Percentiles rank a stretch among this genome's conserved stretches.
phyloP scores from a whole-genome alignment of 2,329 filamentous ascomycete species.

The Fusarium subtropicale region DNA sequence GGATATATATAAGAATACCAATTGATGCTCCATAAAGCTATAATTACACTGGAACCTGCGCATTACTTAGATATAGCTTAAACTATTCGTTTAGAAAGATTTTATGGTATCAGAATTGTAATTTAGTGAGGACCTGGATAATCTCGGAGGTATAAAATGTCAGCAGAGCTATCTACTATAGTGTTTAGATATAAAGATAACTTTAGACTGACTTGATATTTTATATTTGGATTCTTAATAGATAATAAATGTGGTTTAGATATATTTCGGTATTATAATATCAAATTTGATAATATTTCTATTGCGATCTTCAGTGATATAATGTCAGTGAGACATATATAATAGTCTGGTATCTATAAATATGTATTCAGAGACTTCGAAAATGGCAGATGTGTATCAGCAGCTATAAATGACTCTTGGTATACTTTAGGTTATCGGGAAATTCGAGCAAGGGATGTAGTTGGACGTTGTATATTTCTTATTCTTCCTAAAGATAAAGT shows the following conservation, averaged over 20 bases:
- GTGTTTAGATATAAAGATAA: not conserved
- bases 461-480: not conserved
- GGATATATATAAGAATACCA: not conserved
- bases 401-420: too few species aligned
- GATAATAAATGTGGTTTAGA: not conserved
- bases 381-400: not conserved
- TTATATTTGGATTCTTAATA: not conserved
- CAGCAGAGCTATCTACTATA: not conserved
- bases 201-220: not conserved
- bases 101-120: not conserved
- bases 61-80: not conserved
- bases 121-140: not conserved
- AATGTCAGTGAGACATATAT: not conserved
- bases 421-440: accelerated
- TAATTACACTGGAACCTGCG: not conserved
- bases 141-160: not conserved
- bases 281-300: not conserved
- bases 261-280: not conserved
- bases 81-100: not conserved
- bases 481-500: not conserved
- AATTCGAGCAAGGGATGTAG: not conserved
- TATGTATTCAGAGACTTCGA: not conserved
- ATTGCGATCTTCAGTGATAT: too few species aligned
- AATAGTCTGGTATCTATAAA: not conserved
- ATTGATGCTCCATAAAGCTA: not conserved